These are phyloP conservation scores for Saturnispora gosingensis DNA, from an alignment of 805 yeast genomes.

Conservation along the genomic window DNA sequence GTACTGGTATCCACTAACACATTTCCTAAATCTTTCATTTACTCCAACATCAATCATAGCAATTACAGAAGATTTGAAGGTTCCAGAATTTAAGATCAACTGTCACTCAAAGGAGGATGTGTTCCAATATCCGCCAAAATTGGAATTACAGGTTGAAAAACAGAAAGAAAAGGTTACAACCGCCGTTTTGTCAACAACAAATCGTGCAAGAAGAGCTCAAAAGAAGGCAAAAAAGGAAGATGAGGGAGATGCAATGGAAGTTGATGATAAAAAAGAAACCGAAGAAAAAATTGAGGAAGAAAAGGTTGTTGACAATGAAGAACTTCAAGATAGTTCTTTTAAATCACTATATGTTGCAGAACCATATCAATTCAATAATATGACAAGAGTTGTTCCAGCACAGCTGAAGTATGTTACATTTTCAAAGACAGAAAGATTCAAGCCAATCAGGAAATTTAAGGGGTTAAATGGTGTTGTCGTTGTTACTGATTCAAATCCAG, in stretches of 20 bases:
- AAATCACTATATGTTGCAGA: conserved; percentile 45
- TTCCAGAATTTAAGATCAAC: conserved; percentile 73
- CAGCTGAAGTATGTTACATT: conserved; percentile 81
- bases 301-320: conserved; percentile 19
- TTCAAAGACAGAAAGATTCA: conserved; percentile 62
- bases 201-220: conserved; percentile 82
- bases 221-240: conserved; percentile 36
- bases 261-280: conserved; percentile 34
- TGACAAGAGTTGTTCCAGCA: conserved; percentile 83
- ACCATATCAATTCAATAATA: conserved; percentile 63
- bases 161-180: conserved; percentile 84
- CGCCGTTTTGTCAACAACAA: conserved; percentile 91
- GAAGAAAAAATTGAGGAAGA: conserved; percentile 18
- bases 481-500: conserved; percentile 53
- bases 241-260: conserved; percentile 33
- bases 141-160: conserved; percentile 68
- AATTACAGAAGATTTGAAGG: conserved; percentile 72
- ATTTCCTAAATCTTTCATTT: conserved; percentile 84
- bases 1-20: conserved; percentile 98
- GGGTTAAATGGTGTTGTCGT: conserved; percentile 65
- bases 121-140: conserved; percentile 85
- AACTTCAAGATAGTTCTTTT: conserved; percentile 26
- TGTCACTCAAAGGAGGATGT: conserved; percentile 73
- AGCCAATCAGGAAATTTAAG: conserved; percentile 72
- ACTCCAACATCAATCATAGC: conserved; percentile 89